Base-by-base conservation (phyloP, 2,329 filamentous ascomycete species). In the Talaromyces funiculosus region DNA sequence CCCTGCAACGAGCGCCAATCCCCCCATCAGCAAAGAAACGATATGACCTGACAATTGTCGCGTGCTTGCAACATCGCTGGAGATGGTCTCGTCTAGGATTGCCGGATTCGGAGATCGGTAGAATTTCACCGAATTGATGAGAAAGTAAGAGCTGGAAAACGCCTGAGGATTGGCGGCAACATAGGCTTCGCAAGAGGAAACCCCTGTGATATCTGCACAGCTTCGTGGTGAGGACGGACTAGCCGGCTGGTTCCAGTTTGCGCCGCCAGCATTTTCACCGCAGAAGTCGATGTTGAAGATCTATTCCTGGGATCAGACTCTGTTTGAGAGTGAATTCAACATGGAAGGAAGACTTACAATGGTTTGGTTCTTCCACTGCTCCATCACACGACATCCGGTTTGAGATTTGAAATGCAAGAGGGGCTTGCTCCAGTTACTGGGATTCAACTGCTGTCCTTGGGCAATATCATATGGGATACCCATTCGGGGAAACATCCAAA, bases 401-500 rank as follows among this genome's bases (percentile, higher is more conserved):
- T 79, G 14, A 86, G 86, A 73, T 60, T 72, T 61, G 56, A 81
- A 77, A 61, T 77, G 69, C 1, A 77, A 78, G 62, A 75, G 71
- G 0, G 92, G 89, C 0, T 72, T 76, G 14, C 85, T 86, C 87
- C 92, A 96, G 16, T 69, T 73, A 1, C 76, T 71, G 0, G 90
- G 88, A 64, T 90, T 77, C 0, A 90, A 90, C 4, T 67, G 78
- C 18, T 81, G 82, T 18, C 78, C 57, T 7, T 18, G 72, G 2
- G 75, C 69, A 62, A 90, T 84, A 71, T 92, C 86, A 2, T 73
- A 67, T 1, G 90, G 90, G 61, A 92, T 84, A 10, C 71, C 71
- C 63, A 73, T 73, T n/a, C 90, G 87, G 0, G 87, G 80, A 76
- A 96, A 96, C 81, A 90, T 93, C 85, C 86, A 97, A 64, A 96